Percentiles rank a stretch among this genome's conserved stretches.
Evolutionary conservation across 208 protist genomes (phyloP).

Genomic region (Leishmania mexicana): DNA sequence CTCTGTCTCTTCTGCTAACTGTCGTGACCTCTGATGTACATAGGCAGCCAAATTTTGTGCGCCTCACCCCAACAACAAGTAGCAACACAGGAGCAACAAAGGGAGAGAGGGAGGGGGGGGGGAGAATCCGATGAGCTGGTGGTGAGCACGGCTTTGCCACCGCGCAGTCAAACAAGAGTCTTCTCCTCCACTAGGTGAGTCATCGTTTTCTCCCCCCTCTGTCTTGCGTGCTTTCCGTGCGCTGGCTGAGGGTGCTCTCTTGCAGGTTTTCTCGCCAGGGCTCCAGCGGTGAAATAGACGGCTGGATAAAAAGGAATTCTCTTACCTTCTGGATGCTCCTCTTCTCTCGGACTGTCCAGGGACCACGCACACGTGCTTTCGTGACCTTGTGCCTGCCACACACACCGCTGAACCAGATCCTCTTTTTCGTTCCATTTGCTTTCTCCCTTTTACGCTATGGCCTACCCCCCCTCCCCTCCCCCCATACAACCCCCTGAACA

Average conservation of each 20-base stretch:
- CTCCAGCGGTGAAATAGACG: background rate
- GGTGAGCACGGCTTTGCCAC: background rate
- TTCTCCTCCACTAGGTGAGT: background rate
- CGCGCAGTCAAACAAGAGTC: background rate
- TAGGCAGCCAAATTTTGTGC: background rate
- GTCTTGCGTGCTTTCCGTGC: background rate
- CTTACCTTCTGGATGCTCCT: background rate
- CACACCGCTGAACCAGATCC: background rate
- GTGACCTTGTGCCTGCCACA: background rate
- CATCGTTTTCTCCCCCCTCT: background rate
- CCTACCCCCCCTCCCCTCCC: background rate
- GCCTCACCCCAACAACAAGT: background rate
- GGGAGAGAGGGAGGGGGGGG: background rate
- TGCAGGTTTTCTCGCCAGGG: background rate
- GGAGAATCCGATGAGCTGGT: background rate
- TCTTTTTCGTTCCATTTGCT: background rate
- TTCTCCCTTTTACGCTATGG: background rate
- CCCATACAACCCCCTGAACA: background rate
- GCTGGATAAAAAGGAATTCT: background rate
- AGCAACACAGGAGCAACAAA: background rate
- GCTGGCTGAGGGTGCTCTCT: background rate
- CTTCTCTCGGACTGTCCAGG: background rate
- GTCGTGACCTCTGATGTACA: constrained; percentile 2
- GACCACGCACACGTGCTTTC: background rate
- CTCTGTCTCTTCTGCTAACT: background rate